Evolutionary conservation across 306 rosid species (phyloP).

Genomic region (Malus fusca): DNA sequence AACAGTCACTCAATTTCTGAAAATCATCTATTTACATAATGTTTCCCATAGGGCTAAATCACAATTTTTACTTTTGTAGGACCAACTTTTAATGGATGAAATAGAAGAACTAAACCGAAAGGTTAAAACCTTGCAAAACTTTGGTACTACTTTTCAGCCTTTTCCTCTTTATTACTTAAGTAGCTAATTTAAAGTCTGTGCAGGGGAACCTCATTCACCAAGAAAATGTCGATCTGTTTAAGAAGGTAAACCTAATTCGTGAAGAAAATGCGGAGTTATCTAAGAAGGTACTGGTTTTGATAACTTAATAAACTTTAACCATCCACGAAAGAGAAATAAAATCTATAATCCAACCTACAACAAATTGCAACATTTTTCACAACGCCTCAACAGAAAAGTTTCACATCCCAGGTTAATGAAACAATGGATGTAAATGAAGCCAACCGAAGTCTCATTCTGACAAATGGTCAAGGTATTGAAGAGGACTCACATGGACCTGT

Average conservation of each 20-base stretch:
- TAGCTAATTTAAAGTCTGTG: constrained; percentile 12
- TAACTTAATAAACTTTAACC: constrained; percentile 18
- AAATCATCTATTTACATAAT: background rate
- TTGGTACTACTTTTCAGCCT: constrained; percentile 7
- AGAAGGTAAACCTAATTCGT: constrained; percentile 61
- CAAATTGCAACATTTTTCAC: constrained; percentile 16
- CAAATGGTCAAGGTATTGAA: constrained; percentile 39
- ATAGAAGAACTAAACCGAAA: constrained; percentile 73
- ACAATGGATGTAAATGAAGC: constrained; percentile 43
- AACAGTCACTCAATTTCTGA: constrained; percentile 1
- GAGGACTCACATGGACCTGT: constrained; percentile 58
- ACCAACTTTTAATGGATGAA: constrained; percentile 65
- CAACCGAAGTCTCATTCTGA: constrained; percentile 32
- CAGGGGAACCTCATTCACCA: constrained; percentile 78
- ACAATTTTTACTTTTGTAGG: constrained; percentile 37
- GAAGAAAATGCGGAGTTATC: constrained; percentile 61
- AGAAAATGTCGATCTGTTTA: constrained; percentile 61
- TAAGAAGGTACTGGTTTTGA: constrained; percentile 39
- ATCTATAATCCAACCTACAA: constrained; percentile 2
- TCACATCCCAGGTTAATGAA: constrained; percentile 63
- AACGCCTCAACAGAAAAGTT: constrained; percentile 23
- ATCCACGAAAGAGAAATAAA: constrained; percentile 3
- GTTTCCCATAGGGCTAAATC: background rate
- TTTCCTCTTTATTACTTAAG: background rate
- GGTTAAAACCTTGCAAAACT: constrained; percentile 44